phyloP scores from a whole-genome alignment of 2,329 filamentous ascomycete genomes.

The Talaromyces sp. region DNA sequence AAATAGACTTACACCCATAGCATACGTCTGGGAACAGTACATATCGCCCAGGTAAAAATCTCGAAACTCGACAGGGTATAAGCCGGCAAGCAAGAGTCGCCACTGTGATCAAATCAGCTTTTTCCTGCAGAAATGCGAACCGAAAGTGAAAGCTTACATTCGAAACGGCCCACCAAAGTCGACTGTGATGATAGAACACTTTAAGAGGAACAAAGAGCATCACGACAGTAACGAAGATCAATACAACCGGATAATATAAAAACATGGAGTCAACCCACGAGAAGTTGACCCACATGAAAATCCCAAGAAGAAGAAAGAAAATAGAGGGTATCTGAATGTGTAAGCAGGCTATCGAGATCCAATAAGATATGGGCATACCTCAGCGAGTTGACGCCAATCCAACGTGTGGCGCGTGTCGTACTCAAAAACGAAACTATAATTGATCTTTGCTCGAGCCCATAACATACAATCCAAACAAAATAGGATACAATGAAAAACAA shows the following conservation, averaged over 20 bases:
- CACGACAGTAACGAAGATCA: slow-evolving; percentile 65
- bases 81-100: slow-evolving; percentile 76
- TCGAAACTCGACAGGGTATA: slow-evolving; percentile 92
- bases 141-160: slow-evolving; percentile 58
- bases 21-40: slow-evolving; percentile 92
- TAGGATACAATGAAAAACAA: slow-evolving; percentile 73
- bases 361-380: slow-evolving; percentile 46
- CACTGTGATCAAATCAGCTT: slow-evolving; percentile 55
- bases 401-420: slow-evolving; percentile 82
- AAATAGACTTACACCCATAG: slow-evolving; percentile 66
- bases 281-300: slow-evolving; percentile 90
- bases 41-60: slow-evolving; percentile 98
- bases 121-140: background rate
- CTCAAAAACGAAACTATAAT: slow-evolving; percentile 96
- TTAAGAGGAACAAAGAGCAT: slow-evolving; percentile 74
- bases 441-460: slow-evolving; percentile 82
- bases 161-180: slow-evolving; percentile 86
- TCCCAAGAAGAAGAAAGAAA: slow-evolving; percentile 69
- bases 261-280: slow-evolving; percentile 67
- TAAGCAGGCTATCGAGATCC: background rate
- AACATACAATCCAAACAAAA: slow-evolving; percentile 82
- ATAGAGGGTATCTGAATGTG: slow-evolving; percentile 68
- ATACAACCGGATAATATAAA: slow-evolving; percentile 79
- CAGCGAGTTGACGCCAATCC: slow-evolving; percentile 83
- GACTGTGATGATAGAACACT: slow-evolving; percentile 69